Evolutionary conservation across 371 early-diverging fungal genomes (phyloP).

Genomic region (Blyttiomyces sp.): DNA sequence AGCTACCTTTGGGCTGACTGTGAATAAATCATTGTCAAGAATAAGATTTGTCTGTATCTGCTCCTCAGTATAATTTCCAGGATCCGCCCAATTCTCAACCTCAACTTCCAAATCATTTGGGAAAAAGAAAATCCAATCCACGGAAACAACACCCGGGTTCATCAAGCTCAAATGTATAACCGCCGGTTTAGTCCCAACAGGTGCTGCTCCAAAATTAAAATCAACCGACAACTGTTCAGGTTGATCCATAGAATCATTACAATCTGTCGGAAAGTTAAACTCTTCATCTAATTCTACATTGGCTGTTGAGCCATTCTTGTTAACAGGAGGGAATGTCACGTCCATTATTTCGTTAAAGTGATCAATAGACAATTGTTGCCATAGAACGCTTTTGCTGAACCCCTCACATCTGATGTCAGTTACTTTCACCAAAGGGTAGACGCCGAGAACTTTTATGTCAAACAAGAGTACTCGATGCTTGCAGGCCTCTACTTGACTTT

Average conservation of each 20-base stretch:
- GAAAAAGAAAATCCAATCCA: conserved; percentile 46
- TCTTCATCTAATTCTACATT: conserved; percentile 10
- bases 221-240: conserved; percentile 20
- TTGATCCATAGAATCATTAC: neutral
- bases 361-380: conserved; percentile 41
- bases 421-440: conserved; percentile 38
- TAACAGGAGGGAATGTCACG: conserved; percentile 8
- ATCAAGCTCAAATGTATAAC: conserved; percentile 31
- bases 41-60: conserved; percentile 44
- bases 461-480: conserved; percentile 16
- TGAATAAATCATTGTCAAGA: conserved; percentile 40
- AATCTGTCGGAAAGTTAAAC: conserved; percentile 22
- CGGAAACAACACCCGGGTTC: conserved; percentile 45
- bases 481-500: neutral
- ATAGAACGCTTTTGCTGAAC: conserved; percentile 33
- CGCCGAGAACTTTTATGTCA: conserved; percentile 34
- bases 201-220: conserved; percentile 45
- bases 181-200: conserved; percentile 32
- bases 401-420: conserved; percentile 39
- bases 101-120: conserved; percentile 45
- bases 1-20: conserved; percentile 34
- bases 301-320: no score
- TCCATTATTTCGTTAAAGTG: conserved; percentile 34
- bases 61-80: conserved; percentile 49
- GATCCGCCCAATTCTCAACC: conserved; percentile 51